A percentile compares a stretch with the other conserved stretches of the same genome.
These are phyloP conservation scores for Calocybe cyanea DNA, from an alignment of 768 basidiomycete species.

Conservation along the genomic window DNA sequence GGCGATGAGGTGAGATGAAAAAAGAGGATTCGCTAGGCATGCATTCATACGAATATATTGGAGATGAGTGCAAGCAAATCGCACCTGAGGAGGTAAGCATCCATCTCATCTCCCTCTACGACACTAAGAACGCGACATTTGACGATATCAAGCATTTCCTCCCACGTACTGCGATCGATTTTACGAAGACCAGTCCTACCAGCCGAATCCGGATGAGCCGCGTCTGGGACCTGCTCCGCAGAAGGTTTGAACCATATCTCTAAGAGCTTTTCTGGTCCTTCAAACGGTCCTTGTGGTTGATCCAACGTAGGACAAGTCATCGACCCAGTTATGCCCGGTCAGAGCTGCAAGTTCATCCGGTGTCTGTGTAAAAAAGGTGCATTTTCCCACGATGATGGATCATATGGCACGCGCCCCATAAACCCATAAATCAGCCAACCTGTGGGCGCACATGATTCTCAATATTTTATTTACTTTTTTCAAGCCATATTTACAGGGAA, in stretches of 20 bases:
- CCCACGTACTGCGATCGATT: constrained; percentile 79
- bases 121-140: constrained; percentile 94
- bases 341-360: too few relatives aligned
- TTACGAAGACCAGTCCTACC: constrained; percentile 70
- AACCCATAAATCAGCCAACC: too few relatives aligned
- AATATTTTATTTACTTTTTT: too few relatives aligned
- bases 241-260: constrained; percentile 97
- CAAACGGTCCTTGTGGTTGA: constrained; percentile 59
- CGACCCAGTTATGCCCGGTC: too few relatives aligned
- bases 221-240: constrained; percentile 51
- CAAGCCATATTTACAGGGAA: too few relatives aligned
- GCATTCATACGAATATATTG: constrained; percentile 10
- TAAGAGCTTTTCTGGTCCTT: constrained; percentile 92
- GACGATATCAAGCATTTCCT: constrained; percentile 96
- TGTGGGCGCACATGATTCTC: too few relatives aligned
- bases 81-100: constrained; percentile 95
- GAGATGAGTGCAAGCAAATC: constrained; percentile 20
- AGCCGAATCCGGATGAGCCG: constrained; percentile 26
- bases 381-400: too few relatives aligned
- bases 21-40: constrained; percentile 89
- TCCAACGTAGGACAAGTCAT: too few relatives aligned
- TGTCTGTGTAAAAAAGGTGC: too few relatives aligned
- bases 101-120: constrained; percentile 83
- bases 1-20: constrained; percentile 89
- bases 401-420: too few relatives aligned